A percentile compares a stretch with the other conserved stretches of the same genome.
Evolutionary conservation across 805 yeast genomes (phyloP).

Genomic region (Kuraishia hungarica): DNA sequence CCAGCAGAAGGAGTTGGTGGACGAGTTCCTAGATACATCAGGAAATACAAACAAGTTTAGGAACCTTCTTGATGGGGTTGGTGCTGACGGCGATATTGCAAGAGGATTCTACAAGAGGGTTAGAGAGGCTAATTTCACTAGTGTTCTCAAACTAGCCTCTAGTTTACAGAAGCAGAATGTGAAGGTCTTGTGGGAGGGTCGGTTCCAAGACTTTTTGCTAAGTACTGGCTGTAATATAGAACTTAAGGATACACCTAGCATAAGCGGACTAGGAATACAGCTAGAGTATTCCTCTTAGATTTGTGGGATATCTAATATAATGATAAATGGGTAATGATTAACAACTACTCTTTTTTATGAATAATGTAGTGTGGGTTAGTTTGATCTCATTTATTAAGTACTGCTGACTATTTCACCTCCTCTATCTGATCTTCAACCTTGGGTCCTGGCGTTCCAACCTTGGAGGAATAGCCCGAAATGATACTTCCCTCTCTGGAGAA

Average conservation of each 20-base stretch:
- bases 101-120: slow-evolving; percentile 24
- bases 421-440: neutral
- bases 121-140: slow-evolving; percentile 47
- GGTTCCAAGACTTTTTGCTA: slow-evolving; percentile 68
- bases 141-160: slow-evolving; percentile 68
- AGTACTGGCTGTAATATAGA: slow-evolving; percentile 45
- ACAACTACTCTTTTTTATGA: neutral
- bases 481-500: slow-evolving; percentile 15
- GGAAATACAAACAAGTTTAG: slow-evolving; percentile 7
- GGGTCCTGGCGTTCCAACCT: neutral
- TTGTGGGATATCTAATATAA: neutral
- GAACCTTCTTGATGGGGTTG: neutral
- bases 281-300: slow-evolving; percentile 1
- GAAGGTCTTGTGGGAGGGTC: slow-evolving; percentile 81
- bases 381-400: neutral
- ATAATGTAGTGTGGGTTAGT: neutral
- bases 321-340: neutral
- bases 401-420: neutral
- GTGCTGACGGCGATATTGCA: slow-evolving; percentile 11
- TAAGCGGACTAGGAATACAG: neutral
- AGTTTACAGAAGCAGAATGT: slow-evolving; percentile 55
- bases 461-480: neutral
- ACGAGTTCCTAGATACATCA: slow-evolving; percentile 14
- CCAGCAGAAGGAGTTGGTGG: slow-evolving; percentile 12
- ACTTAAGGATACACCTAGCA: neutral